Conservation (phyloP, 148 eudicot genomes). For the Silene uniflora region DNA sequence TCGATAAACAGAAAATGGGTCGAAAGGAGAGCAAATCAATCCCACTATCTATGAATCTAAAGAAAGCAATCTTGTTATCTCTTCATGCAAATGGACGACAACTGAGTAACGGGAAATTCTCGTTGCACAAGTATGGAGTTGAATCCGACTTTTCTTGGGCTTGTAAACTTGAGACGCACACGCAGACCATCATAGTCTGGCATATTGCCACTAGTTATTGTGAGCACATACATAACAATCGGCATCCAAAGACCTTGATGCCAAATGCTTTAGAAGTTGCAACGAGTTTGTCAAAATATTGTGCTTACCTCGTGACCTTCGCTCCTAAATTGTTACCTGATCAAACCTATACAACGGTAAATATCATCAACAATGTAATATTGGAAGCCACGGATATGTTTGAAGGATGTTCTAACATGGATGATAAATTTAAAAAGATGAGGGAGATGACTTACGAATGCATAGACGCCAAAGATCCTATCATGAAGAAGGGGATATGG, state of each 20-base stretch:
- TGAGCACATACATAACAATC: neutral
- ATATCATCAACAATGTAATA: neutral
- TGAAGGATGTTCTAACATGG: neutral
- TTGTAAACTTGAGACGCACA: too few species aligned
- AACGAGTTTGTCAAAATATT: constrained; percentile 6
- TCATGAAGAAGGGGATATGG: constrained; percentile 5
- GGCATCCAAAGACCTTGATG: neutral
- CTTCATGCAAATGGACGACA: constrained; percentile 5
- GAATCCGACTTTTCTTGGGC: constrained; percentile 7
- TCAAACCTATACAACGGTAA: neutral
- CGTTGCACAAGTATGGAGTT: neutral
- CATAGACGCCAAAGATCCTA: neutral
- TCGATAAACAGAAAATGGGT: neutral
- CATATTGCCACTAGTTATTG: constrained; percentile 7
- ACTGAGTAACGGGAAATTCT: neutral
- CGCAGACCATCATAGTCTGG: constrained; percentile 7
- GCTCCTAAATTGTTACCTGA: too few species aligned
- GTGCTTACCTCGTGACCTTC: constrained; percentile 10
- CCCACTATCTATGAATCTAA: neutral
- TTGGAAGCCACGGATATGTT: neutral
- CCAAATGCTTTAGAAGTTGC: neutral
- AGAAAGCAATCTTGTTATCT: neutral
- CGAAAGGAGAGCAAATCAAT: constrained; percentile 8
- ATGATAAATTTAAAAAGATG: neutral
- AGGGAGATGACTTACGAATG: neutral